Percentiles rank a stretch among this genome's conserved stretches.
These are phyloP conservation scores for Rhodocollybia butyracea DNA, from an alignment of 768 basidiomycete species.

Conservation along the genomic window DNA sequence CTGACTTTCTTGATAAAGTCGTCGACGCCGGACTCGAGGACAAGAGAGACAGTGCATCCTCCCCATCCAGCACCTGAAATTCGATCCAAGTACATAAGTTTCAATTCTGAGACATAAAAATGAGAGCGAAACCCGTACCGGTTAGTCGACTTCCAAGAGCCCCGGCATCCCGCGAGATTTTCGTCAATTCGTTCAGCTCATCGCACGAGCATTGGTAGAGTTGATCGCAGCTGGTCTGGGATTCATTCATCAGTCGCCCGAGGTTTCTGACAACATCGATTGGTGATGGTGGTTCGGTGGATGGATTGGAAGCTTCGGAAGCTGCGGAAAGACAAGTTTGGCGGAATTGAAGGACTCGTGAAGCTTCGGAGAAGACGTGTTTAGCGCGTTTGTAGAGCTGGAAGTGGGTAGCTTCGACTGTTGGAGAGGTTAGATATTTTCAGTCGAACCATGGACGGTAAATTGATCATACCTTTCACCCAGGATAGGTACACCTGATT, in stretches of 20 bases:
- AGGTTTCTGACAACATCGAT: constrained; percentile 5
- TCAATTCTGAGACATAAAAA: not conserved
- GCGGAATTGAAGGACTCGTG: constrained; percentile 78
- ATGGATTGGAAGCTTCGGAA: not conserved
- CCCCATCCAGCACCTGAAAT: constrained; percentile 83
- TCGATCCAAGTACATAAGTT: not conserved
- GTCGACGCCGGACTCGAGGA: constrained; percentile 59
- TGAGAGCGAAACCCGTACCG: constrained; percentile 39
- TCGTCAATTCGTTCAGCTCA: constrained; percentile 70
- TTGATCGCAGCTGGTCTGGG: constrained; percentile 64
- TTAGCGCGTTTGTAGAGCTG: constrained; percentile 79
- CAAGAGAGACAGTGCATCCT: constrained; percentile 82
- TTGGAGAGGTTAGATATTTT: constrained; percentile 2
- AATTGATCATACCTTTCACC: constrained; percentile 61
- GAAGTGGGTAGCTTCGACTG: constrained; percentile 80
- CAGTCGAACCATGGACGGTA: not conserved
- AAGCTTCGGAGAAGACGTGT: constrained; percentile 79
- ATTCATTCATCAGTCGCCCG: constrained; percentile 42
- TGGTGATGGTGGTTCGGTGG: not conserved
- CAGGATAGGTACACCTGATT: constrained; percentile 69
- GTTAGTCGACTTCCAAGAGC: constrained; percentile 84
- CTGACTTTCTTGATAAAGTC: constrained; percentile 62
- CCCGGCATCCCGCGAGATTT: constrained; percentile 63
- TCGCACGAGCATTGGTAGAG: constrained; percentile 79
- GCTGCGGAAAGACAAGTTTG: constrained; percentile 49